Conservation (phyloP, 441 rosid species). For the Bocquillonia castaneifolia region DNA sequence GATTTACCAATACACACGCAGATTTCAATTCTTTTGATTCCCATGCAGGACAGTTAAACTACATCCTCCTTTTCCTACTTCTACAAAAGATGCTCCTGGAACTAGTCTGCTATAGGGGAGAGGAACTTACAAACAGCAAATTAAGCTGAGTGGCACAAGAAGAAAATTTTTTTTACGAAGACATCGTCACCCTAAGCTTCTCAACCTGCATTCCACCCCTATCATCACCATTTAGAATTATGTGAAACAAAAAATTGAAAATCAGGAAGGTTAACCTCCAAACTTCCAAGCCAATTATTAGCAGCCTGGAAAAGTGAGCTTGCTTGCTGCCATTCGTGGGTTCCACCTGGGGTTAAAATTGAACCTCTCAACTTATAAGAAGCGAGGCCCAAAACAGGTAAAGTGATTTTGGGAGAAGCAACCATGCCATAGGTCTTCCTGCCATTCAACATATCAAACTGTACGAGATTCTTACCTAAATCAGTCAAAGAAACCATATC, state of each 20-base stretch:
- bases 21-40: background rate
- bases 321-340: conserved; percentile 42
- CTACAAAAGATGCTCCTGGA: conserved; percentile 4
- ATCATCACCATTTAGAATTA: conserved; percentile 27
- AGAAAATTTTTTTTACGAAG: conserved; percentile 12
- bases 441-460: conserved; percentile 16
- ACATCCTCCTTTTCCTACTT: background rate
- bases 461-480: conserved; percentile 24
- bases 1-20: background rate
- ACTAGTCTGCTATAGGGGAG: background rate
- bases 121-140: conserved; percentile 19
- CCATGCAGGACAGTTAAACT: background rate
- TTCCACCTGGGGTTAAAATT: conserved; percentile 46
- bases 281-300: conserved; percentile 49
- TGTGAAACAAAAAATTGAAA: conserved; percentile 53
- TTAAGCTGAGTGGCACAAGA: background rate
- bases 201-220: conserved; percentile 13
- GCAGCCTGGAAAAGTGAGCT: conserved; percentile 49
- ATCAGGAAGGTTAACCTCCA: conserved; percentile 66
- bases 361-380: conserved; percentile 62
- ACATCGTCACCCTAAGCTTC: conserved; percentile 8
- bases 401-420: conserved; percentile 34
- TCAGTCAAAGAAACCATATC: conserved; percentile 15
- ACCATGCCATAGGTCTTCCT: conserved; percentile 28
- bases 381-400: conserved; percentile 65